phyloP scores from a whole-genome alignment of 2,329 filamentous ascomycete species.

The Diaporthe sp. region DNA sequence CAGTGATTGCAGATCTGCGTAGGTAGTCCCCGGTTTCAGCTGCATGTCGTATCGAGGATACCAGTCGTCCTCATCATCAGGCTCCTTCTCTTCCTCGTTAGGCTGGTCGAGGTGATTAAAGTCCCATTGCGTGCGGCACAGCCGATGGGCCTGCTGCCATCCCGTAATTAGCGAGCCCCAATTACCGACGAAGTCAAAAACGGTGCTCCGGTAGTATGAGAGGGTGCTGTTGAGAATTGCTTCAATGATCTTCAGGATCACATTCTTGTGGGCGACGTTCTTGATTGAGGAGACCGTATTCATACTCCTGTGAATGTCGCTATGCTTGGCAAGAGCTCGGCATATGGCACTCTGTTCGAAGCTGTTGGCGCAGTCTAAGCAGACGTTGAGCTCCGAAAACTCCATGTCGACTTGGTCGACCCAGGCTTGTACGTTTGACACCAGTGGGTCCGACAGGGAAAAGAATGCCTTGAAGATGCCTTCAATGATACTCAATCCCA shows the following conservation, averaged over 20 bases:
- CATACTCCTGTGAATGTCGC: not conserved
- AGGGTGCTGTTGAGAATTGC: not conserved
- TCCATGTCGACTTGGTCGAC: not conserved
- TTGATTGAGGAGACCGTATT: not conserved
- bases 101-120: not conserved
- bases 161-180: slow-evolving; percentile 5
- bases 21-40: not conserved
- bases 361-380: not conserved
- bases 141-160: not conserved
- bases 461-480: not conserved
- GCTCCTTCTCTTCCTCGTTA: not conserved
- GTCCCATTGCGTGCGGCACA: not conserved
- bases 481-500: not conserved
- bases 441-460: not conserved
- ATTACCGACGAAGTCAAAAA: not conserved
- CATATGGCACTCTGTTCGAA: not conserved
- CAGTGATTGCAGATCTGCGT: not conserved
- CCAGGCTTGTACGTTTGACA: not conserved
- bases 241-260: not conserved
- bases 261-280: slow-evolving; percentile 4
- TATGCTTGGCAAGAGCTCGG: not conserved
- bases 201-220: not conserved
- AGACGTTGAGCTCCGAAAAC: not conserved
- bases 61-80: not conserved
- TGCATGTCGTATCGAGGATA: not conserved